Evolutionary conservation across 495 filamentous ascomycete species (phyloP).

Genomic region (Xylaria bambusicola): DNA sequence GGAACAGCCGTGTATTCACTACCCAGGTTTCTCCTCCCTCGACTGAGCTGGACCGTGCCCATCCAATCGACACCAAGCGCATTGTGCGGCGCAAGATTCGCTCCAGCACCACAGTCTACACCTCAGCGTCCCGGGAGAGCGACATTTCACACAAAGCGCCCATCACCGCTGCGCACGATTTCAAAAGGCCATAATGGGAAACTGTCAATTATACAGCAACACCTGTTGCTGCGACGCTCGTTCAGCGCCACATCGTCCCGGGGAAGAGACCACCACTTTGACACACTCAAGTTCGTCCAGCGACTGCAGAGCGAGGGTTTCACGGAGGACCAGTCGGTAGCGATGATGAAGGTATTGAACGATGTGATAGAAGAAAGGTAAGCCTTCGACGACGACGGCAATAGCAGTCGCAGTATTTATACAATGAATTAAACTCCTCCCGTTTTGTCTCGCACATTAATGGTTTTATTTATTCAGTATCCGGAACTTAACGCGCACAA

Average conservation of each 20-base stretch:
- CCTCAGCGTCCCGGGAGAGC: constrained; percentile 21
- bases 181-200: constrained; percentile 9
- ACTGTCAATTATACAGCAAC: constrained; percentile 24
- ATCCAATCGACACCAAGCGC: constrained; percentile 22
- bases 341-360: constrained; percentile 95
- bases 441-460: no score
- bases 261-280: constrained; percentile 88
- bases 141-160: constrained; percentile 22
- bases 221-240: constrained; percentile 39
- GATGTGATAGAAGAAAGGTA: constrained; percentile 95
- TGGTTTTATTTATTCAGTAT: constrained; percentile 71
- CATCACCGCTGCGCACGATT: neutral
- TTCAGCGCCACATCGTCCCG: constrained; percentile 70
- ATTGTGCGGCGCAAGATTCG: constrained; percentile 28
- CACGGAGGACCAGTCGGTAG: constrained; percentile 90
- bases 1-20: constrained; percentile 34
- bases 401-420: no score
- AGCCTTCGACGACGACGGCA: neutral
- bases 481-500: constrained; percentile 95
- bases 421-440: no score
- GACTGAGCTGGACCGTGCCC: constrained; percentile 52
- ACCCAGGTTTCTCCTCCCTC: constrained; percentile 56
- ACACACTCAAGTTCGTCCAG: constrained; percentile 96
- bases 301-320: constrained; percentile 89
- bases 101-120: constrained; percentile 18